These are phyloP conservation scores for Debaryomyces tyrocola DNA, from an alignment of 805 yeast genomes.

Conservation along the genomic window DNA sequence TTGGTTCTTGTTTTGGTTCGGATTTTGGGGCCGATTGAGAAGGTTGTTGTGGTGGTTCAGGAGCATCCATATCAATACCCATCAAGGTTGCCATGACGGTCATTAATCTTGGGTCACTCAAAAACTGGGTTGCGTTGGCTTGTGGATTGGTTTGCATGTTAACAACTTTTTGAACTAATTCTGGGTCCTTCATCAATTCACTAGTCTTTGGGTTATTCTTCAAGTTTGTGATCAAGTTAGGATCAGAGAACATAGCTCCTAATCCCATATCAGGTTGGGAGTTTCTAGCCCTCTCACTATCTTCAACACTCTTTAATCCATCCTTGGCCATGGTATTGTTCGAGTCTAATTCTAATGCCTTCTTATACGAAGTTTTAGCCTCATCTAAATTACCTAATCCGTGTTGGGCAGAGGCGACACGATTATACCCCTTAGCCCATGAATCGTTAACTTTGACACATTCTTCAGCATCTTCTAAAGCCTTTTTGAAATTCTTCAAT, in stretches of 20 bases:
- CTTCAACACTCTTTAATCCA: slow-evolving; percentile 72
- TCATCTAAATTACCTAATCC: slow-evolving; percentile 82
- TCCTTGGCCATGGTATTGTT: slow-evolving; percentile 81
- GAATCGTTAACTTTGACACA: slow-evolving; percentile 77
- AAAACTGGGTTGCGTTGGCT: slow-evolving; percentile 65
- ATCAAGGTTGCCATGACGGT: slow-evolving; percentile 80
- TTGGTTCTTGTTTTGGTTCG: slow-evolving; percentile 11
- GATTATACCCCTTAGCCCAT: slow-evolving; percentile 95
- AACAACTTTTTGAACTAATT: slow-evolving; percentile 67
- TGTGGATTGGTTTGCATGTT: slow-evolving; percentile 70
- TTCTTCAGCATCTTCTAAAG: slow-evolving; percentile 81
- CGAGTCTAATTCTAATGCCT: slow-evolving; percentile 81
- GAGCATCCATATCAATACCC: slow-evolving; percentile 71
- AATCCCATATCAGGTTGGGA: slow-evolving; percentile 72
- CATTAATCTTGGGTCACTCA: slow-evolving; percentile 84
- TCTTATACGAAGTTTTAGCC: slow-evolving; percentile 69
- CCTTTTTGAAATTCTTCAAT: slow-evolving; percentile 66
- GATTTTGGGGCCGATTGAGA: slow-evolving; percentile 10
- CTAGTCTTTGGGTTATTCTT: slow-evolving; percentile 83
- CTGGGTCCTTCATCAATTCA: slow-evolving; percentile 84
- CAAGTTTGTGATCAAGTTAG: slow-evolving; percentile 72
- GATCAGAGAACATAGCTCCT: slow-evolving; percentile 77
- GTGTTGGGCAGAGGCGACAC: slow-evolving; percentile 89
- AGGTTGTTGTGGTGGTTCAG: slow-evolving; percentile 21
- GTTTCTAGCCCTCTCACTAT: slow-evolving; percentile 53